Evolutionary conservation across 2,329 filamentous ascomycete genomes (phyloP).

Genomic region (Diaporthe batatas): DNA sequence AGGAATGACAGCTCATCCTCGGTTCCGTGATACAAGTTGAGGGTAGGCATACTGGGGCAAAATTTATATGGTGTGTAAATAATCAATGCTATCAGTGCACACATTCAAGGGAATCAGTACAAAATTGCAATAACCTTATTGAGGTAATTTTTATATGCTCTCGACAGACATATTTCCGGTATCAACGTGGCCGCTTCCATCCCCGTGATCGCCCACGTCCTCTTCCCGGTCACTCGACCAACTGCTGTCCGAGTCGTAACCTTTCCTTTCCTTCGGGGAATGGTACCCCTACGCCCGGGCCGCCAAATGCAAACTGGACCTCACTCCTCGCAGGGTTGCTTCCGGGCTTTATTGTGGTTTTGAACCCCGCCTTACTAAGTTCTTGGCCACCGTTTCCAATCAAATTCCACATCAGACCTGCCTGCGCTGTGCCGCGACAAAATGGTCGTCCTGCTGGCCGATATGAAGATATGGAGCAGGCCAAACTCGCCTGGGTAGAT

Average conservation of each 20-base stretch:
- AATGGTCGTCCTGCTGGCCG: neutral
- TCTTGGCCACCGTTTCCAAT: neutral
- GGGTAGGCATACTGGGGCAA: neutral
- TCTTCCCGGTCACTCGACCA: constrained; percentile 1
- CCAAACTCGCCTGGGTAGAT: neutral
- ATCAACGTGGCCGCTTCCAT: neutral
- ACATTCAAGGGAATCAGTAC: too few relatives aligned
- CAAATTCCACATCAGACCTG: neutral
- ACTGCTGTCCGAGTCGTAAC: neutral
- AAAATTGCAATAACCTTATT: neutral
- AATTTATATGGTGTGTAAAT: neutral
- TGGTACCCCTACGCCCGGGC: neutral
- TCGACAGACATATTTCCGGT: neutral
- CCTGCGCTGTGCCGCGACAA: neutral
- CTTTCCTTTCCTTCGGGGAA: neutral
- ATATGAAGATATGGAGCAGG: neutral
- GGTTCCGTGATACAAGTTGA: neutral
- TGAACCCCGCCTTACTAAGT: neutral
- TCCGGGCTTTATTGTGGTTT: neutral
- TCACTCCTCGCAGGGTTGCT: neutral
- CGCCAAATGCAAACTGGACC: neutral
- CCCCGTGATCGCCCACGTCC: neutral
- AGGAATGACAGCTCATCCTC: constrained; percentile 8
- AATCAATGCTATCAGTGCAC: too few relatives aligned
- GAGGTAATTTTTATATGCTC: neutral